phyloP scores from a whole-genome alignment of 192 early-diverging fungal genomes.

The Mortierella alpina region DNA sequence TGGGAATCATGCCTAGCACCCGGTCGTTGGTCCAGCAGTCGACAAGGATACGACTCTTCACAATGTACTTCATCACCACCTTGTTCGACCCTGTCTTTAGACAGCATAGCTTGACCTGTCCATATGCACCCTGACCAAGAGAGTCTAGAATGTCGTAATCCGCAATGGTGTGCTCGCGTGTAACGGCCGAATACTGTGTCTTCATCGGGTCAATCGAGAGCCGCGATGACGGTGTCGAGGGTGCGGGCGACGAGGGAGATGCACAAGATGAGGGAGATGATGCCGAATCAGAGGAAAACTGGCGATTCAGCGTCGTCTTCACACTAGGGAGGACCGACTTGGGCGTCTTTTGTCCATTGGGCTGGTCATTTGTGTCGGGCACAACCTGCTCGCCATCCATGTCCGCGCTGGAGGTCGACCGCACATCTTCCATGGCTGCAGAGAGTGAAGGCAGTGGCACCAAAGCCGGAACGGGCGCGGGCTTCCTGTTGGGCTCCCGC shows the following conservation, averaged over 20 bases:
- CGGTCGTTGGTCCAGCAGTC: conserved; percentile 78
- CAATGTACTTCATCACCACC: conserved; percentile 79
- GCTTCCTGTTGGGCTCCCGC: conserved; percentile 43
- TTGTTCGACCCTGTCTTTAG: conserved; percentile 58
- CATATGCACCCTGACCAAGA: conserved; percentile 81
- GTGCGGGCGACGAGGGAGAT: conserved; percentile 20
- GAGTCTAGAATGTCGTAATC: conserved; percentile 71
- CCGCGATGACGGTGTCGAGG: conserved; percentile 32
- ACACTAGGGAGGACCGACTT: conserved; percentile 29
- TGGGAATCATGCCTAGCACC: conserved; percentile 73
- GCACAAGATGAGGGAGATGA: conserved; percentile 28
- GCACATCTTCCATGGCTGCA: conserved; percentile 28
- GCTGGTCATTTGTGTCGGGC: conserved; percentile 23
- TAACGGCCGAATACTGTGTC: conserved; percentile 60
- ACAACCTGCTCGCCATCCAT: conserved; percentile 15
- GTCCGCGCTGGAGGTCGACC: conserved; percentile 5
- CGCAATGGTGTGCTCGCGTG: conserved; percentile 54
- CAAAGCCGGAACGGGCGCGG: not conserved
- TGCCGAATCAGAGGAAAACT: conserved; percentile 28
- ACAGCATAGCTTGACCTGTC: conserved; percentile 70
- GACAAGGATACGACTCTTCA: conserved; percentile 73
- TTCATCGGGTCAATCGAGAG: conserved; percentile 39
- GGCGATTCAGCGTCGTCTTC: conserved; percentile 25
- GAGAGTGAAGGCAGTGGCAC: conserved; percentile 14
- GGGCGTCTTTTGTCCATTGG: conserved; percentile 10